Conservation (phyloP, 1,284 basidiomycete species). For the Moniliophthora roreri region DNA sequence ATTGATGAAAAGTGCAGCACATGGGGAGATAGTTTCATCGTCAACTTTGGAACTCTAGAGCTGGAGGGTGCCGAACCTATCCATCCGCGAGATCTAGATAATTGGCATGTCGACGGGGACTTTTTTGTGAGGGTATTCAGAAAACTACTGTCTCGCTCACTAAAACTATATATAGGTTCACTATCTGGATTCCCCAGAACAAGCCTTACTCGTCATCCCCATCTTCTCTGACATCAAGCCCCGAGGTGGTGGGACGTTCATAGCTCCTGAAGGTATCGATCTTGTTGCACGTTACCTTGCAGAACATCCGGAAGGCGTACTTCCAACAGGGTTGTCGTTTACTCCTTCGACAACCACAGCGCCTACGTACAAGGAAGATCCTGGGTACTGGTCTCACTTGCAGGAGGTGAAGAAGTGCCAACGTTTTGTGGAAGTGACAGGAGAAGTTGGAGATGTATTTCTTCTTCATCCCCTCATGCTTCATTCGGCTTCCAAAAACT, state of each 20-base stretch:
- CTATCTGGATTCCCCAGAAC: conserved; percentile 63
- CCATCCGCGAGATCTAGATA: conserved; percentile 45
- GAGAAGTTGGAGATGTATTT: conserved; percentile 58
- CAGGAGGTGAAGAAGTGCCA: conserved; percentile 39
- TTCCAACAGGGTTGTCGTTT: conserved; percentile 44
- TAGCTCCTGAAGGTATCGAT: conserved; percentile 53
- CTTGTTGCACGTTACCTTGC: conserved; percentile 53
- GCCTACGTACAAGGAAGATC: conserved; percentile 35
- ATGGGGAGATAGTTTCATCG: conserved; percentile 62
- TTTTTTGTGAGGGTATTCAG: conserved; percentile 46
- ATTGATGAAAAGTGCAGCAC: conserved; percentile 45
- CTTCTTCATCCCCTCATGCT: conserved; percentile 65
- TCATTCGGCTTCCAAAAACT: conserved; percentile 63
- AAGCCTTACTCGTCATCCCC: conserved; percentile 59
- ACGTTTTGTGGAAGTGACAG: conserved; percentile 58
- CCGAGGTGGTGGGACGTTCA: conserved; percentile 55
- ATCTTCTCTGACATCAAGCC: conserved; percentile 54
- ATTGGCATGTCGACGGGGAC: conserved; percentile 68
- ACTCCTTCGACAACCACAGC: conserved; percentile 42
- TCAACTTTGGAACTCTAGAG: conserved; percentile 52
- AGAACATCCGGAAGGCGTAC: conserved; percentile 54
- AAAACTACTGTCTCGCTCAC: neutral
- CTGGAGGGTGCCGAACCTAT: conserved; percentile 32
- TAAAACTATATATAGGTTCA: conserved; percentile 37
- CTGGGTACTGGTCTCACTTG: conserved; percentile 43